These are phyloP conservation scores for Helianthus annuus DNA, from an alignment of 129 eudicot species.

Conservation along the genomic window HanXRQr2.0-SUNRISE NC_035437.2:137906166-137906665, in stretches of 20 bases:
- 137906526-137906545: constrained; percentile 54
- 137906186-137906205: constrained; percentile 6
- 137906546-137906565: constrained; percentile 48
- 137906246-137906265: constrained; percentile 49
- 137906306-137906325: constrained; percentile 72
- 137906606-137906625: constrained; percentile 63
- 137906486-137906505: constrained; percentile 53
- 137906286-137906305: constrained; percentile 65
- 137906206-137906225: background rate
- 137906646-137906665: constrained; percentile 61
- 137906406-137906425: constrained; percentile 54
- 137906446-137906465: constrained; percentile 56
- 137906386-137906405: constrained; percentile 12
- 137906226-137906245: constrained; percentile 10
- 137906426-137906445: constrained; percentile 57
- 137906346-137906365: background rate
- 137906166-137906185: constrained; percentile 69
- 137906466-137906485: constrained; percentile 70
- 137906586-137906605: constrained; percentile 42
- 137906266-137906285: constrained; percentile 54
- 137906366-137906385: background rate
- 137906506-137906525: constrained; percentile 57
- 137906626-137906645: constrained; percentile 50
- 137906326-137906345: constrained; percentile 28
- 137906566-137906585: constrained; percentile 42